Evolutionary conservation across 2,329 filamentous ascomycete species (phyloP).

Genomic region (Exutisphaerella laricina): DNA sequence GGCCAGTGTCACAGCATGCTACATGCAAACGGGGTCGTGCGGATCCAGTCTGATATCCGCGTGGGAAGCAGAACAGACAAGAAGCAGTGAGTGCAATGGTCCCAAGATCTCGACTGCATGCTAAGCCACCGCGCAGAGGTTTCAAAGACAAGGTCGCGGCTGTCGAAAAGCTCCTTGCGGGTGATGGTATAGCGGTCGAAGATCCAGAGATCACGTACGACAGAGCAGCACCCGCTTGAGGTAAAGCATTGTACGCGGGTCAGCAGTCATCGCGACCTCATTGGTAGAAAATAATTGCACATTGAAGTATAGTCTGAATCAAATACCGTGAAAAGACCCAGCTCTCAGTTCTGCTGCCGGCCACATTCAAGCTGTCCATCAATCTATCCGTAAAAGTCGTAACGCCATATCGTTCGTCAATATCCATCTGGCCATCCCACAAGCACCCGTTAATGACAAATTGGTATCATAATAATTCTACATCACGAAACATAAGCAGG

Average conservation of each 20-base stretch:
- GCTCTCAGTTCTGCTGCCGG: no score
- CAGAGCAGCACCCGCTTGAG: not conserved
- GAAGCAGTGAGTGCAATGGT: slow-evolving; percentile 47
- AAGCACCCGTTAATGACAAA: slow-evolving; percentile 5
- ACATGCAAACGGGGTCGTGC: slow-evolving; percentile 67
- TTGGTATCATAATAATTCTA: not conserved
- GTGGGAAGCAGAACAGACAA: slow-evolving; percentile 84
- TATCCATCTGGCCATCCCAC: no score
- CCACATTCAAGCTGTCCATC: not conserved
- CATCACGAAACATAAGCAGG: slow-evolving; percentile 34
- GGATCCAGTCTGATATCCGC: slow-evolving; percentile 85
- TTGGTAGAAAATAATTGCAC: no score
- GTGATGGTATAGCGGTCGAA: slow-evolving; percentile 23
- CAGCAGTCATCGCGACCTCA: no score
- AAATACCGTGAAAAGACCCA: no score
- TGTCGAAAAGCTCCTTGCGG: slow-evolving; percentile 50
- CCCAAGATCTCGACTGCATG: not conserved
- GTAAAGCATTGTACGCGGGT: no score
- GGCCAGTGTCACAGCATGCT: slow-evolving; percentile 76
- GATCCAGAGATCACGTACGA: not conserved
- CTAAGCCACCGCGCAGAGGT: slow-evolving; percentile 34
- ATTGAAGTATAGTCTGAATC: no score
- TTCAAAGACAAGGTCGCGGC: slow-evolving; percentile 71
- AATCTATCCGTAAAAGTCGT: slow-evolving; percentile 1
- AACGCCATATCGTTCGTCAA: slow-evolving; percentile 4